phyloP scores from a whole-genome alignment of 306 rosid genomes.

The Oxytropis ochrocephala region DNA sequence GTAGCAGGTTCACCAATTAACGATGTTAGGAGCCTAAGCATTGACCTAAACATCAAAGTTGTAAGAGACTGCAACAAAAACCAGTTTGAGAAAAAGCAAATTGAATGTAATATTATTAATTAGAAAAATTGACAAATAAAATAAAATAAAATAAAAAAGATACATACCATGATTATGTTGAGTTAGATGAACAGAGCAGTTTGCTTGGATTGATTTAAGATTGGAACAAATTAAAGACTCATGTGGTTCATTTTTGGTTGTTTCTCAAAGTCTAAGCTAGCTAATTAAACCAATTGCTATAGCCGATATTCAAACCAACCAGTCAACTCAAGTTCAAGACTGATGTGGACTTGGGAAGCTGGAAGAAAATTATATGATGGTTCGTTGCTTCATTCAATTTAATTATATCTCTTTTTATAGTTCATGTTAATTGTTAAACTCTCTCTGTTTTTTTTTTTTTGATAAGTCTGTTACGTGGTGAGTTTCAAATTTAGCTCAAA shows the following conservation, averaged over 20 bases:
- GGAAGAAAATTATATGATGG: neutral
- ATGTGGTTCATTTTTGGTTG: neutral
- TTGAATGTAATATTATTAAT: no score
- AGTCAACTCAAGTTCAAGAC: constrained; percentile 3
- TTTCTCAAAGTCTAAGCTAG: neutral
- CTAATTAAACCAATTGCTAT: neutral
- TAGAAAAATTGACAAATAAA: neutral
- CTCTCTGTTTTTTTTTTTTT: no score
- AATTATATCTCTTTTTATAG: no score
- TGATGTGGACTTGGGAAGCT: neutral
- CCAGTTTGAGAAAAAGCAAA: neutral
- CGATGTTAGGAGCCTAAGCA: constrained; percentile 43
- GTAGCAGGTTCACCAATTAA: constrained; percentile 46
- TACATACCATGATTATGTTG: constrained; percentile 40
- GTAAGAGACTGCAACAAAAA: constrained; percentile 46
- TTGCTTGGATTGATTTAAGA: neutral
- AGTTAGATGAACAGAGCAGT: neutral
- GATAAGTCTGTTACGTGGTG: no score
- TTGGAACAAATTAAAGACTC: neutral
- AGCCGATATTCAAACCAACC: constrained; percentile 49
- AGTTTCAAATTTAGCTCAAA: no score
- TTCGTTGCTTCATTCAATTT: no score
- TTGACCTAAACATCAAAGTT: constrained; percentile 49
- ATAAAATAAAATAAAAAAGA: no score
- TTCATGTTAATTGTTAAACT: no score